Base-by-base conservation (phyloP, 805 yeast genomes). In the Helenozyma baotianmanensis region DNA sequence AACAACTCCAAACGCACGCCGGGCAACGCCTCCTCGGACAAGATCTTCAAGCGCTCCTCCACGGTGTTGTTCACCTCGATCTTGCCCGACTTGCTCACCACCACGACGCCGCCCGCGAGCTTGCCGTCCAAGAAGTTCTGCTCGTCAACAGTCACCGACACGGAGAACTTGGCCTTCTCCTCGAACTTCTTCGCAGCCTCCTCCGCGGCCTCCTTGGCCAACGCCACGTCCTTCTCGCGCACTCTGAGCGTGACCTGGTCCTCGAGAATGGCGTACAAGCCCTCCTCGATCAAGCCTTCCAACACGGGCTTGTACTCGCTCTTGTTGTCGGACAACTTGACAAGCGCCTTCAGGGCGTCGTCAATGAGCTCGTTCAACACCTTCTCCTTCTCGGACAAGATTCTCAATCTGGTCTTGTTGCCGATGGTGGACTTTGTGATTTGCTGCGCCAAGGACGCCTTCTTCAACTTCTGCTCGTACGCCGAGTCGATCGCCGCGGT, bases 401-500 rank as follows among this genome's bases (percentile, higher is more conserved):
- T 80, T 68, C 88, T 83, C 58, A 92, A 81, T 66, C 98, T 82
- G 45, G 95, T 85, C 70, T 92, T 88, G 73, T 92, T 92, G 45
- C 90, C 88, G 56, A 92, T 83, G 35, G 96, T 90, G 19, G 97
- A 89, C 68, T 87, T 88, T 51, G 89, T 78, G 58, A 92, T 90
- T 68, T 92, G 97, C 64, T 92, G 97, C 27, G 90, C 84, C 60
- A 92, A 78, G 21, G 87, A 68, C 2, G 95, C 89, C 63, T 90
- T 92, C 72, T 92, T 90, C 66, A 84, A 74, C 58, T 85, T 87
- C 50, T 76, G 79, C 43, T 82, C 89, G 58, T 80, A 86, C 24
- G 74, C 67, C 13, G 80, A 66, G 59, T 92, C 98, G 48, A 92
- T 87, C 32, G 89, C 78, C 32, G 92, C 81, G 36, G 83, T 83